Evolutionary conservation across 208 protist species (phyloP).

Genomic region (Jaenimonas drosophilae): DNA sequence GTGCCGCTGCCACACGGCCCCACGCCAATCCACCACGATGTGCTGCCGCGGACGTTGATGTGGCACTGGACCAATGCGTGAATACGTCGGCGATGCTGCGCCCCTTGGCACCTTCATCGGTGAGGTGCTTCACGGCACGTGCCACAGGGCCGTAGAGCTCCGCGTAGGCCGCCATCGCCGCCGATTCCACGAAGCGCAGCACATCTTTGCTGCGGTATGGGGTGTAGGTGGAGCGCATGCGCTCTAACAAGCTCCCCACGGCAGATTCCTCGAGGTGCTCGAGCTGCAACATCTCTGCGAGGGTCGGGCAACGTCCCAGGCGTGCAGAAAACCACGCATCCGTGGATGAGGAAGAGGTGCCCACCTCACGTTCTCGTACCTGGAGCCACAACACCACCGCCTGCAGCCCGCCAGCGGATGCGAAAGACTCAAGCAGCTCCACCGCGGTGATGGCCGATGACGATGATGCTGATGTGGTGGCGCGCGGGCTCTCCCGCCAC

Average conservation of each 20-base stretch:
- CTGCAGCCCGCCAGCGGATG: background rate
- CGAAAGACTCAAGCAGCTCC: conserved; percentile 4
- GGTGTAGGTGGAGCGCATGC: conserved; percentile 57
- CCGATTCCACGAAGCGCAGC: conserved; percentile 48
- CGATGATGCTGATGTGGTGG: background rate
- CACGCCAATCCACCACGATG: background rate
- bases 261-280: too few species aligned
- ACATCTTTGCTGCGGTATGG: conserved; percentile 61
- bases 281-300: too few species aligned
- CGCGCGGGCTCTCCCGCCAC: conserved; percentile 15
- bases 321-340: too few species aligned
- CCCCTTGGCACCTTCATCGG: background rate
- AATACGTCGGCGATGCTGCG: background rate
- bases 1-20: conserved; percentile 22
- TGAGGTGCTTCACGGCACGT: conserved; percentile 12
- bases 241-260: conserved; percentile 37
- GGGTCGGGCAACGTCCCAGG: too few species aligned
- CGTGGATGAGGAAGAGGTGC: too few species aligned
- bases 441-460: background rate
- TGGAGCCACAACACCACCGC: conserved; percentile 8
- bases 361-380: background rate
- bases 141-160: conserved; percentile 60
- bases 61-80: conserved; percentile 1
- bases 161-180: conserved; percentile 57
- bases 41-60: background rate